Base-by-base conservation (phyloP, 2,329 filamentous ascomycete species). In the Colletotrichum plurivorum region DNA sequence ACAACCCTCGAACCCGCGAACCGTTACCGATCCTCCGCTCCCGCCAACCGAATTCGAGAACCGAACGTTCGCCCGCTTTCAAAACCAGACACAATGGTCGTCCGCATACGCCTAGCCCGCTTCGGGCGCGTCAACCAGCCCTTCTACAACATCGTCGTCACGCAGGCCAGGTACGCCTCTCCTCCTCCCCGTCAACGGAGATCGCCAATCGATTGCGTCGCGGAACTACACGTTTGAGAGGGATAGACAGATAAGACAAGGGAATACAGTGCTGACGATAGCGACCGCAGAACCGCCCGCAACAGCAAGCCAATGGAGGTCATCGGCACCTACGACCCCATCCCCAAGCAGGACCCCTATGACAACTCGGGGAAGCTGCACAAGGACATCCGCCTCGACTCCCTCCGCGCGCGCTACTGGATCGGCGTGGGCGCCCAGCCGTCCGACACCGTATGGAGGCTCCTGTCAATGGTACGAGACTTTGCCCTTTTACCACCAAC, bases 71-170 rank as follows among this genome's bases (percentile, higher is more conserved):
- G 45, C 51, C 25, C 25, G 4, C 20, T 12, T 12, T 13, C 27
- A 0, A 6, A 13, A 4, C 41, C 41, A 5, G 20, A 9, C 70
- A 88, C 75, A 60, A 97, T 99, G 96, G 95, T 98, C 71, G 88
- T 99, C 77, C 93, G 93, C 80, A 96, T 99, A 81, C 92, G 96
- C 69, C 90, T 99, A 75, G 93, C 96, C 75, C 95, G 96, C 80
- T 97, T 98, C 80, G 94, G 95, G 78, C 94, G 92, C 80, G 90
- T 89, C 73, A 95, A 97, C 79, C 80, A 89, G n/a, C 95, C 96
- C 2, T 92, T 98, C 76, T 99, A 97, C 88, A 99, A 99, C 84
- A 98, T 99, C 72, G 94, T 98, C 73, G 93, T 99, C 73, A 89
- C 94, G 16, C 95, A 98, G 77, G 95, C 95, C 54, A 91, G 95